phyloP scores from a whole-genome alignment of 192 early-diverging fungal species.

The Podila epicladia region DNA sequence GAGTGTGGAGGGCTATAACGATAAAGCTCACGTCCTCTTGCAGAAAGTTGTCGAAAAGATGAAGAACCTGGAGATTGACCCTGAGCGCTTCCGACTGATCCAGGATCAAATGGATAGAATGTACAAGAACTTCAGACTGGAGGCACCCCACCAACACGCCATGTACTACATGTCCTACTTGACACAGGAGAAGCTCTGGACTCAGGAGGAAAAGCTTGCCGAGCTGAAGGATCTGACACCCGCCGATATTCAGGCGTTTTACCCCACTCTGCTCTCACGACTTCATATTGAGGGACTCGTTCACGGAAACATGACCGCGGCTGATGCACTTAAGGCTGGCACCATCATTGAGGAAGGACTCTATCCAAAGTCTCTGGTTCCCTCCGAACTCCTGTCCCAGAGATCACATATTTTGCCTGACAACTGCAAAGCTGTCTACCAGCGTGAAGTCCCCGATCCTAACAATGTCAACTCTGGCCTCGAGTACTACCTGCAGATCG shows the following conservation, averaged over 20 bases:
- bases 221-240: conserved; percentile 76
- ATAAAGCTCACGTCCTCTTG: conserved; percentile 81
- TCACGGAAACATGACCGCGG: conserved; percentile 84
- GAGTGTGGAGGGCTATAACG: conserved; percentile 85
- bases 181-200: conserved; percentile 84
- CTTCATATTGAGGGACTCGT: conserved; percentile 84
- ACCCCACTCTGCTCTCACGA: conserved; percentile 74
- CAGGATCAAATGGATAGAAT: conserved; percentile 79
- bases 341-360: conserved; percentile 69
- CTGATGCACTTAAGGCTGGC: conserved; percentile 71
- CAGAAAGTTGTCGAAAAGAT: conserved; percentile 77
- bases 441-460: conserved; percentile 72
- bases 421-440: conserved; percentile 58
- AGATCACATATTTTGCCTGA: conserved; percentile 65
- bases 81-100: conserved; percentile 80
- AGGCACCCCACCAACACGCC: conserved; percentile 84
- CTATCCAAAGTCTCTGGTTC: conserved; percentile 66
- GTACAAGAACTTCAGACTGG: conserved; percentile 82
- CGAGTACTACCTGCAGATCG: conserved; percentile 86
- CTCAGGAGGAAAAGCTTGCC: conserved; percentile 77
- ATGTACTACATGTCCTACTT: conserved; percentile 78
- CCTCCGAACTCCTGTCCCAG: conserved; percentile 60
- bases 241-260: conserved; percentile 80
- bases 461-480: conserved; percentile 91
- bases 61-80: conserved; percentile 68